Evolutionary conservation across 495 filamentous ascomycete species (phyloP), one percentile per base, ranked within the genome.

Genomic region (Penicillium canariense): DNA sequence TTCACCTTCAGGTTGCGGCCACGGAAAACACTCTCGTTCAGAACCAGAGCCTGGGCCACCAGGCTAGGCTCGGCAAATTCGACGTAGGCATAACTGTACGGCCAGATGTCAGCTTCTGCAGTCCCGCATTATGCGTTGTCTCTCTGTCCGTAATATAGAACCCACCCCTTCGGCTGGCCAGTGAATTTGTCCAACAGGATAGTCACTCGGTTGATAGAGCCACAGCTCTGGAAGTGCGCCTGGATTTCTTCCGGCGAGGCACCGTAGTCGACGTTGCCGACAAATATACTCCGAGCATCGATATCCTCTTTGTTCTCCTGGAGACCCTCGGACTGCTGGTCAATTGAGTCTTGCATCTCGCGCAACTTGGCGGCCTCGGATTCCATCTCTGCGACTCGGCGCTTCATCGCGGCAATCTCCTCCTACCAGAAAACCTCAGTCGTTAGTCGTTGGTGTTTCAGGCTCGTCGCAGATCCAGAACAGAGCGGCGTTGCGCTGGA

Each of bases 181-280:
- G 91, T 93, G 65, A 96, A 97, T 75, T 97, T 97, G 75, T 99
- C 95, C 55, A 99, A 77, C 50, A 99, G 76, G 52, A 99, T 99
- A 4, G 95, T 99, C 43, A 99, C 95, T 34, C 95, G 87, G 66
- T 99, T 97, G 77, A 99, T 99, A 50, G 88, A 90, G 34, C 95
- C 95, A 63, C 90, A 96, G 79, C 85, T 96, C 76, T 96, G 91
- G 75, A 99, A 99, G 69, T 99, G 95, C 32, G 91, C 90, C 77
- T 99, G 95, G 54, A 99, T 96, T 74, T 99, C 95, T 74, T 99
- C 95, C 0, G 95, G 94, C 14, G 91, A 95, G 25, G 94, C 93
- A 55, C 90, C 91, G 71, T 99, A 99, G 70, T 99, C 95, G 50
- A 99, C 95, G 66, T 99, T 99, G 43, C 95, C 95, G 22, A 99